Evolutionary conservation across 345 rosid species (phyloP).

Genomic region (Corchorus olitorius): DNA sequence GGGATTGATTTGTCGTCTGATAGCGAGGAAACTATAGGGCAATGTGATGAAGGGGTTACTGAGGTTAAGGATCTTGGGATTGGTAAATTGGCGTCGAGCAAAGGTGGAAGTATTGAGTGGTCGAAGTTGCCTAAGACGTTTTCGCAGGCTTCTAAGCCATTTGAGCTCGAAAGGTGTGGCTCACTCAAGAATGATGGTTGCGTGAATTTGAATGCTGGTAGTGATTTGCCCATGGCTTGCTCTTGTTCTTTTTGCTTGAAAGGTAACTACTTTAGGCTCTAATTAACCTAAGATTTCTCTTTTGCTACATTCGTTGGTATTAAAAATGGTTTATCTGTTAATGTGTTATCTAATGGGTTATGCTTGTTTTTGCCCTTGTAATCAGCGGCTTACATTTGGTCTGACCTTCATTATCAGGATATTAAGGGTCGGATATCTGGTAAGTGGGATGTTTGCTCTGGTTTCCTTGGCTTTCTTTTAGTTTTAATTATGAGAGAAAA

Average conservation of each 20-base stretch:
- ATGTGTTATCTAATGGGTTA: neutral
- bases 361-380: constrained; percentile 22
- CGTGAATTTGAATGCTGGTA: constrained; percentile 37
- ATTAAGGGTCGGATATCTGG: constrained; percentile 77
- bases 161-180: constrained; percentile 56
- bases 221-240: constrained; percentile 62
- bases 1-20: constrained; percentile 26
- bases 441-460: constrained; percentile 29
- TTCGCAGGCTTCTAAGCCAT: constrained; percentile 40
- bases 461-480: constrained; percentile 2
- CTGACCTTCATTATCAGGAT: constrained; percentile 93
- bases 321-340: neutral
- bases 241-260: constrained; percentile 83
- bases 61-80: constrained; percentile 32
- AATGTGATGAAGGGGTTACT: constrained; percentile 16
- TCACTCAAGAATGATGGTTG: constrained; percentile 37
- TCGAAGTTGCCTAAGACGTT: constrained; percentile 38
- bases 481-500: constrained; percentile 1
- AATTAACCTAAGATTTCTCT: neutral
- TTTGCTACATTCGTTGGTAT: neutral
- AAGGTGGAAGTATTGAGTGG: constrained; percentile 40
- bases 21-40: constrained; percentile 28
- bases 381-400: constrained; percentile 91
- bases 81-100: constrained; percentile 33
- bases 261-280: constrained; percentile 44